These are phyloP conservation scores for Rubroshorea leprosula DNA, from an alignment of 345 rosid species.

Conservation along the genomic window DNA sequence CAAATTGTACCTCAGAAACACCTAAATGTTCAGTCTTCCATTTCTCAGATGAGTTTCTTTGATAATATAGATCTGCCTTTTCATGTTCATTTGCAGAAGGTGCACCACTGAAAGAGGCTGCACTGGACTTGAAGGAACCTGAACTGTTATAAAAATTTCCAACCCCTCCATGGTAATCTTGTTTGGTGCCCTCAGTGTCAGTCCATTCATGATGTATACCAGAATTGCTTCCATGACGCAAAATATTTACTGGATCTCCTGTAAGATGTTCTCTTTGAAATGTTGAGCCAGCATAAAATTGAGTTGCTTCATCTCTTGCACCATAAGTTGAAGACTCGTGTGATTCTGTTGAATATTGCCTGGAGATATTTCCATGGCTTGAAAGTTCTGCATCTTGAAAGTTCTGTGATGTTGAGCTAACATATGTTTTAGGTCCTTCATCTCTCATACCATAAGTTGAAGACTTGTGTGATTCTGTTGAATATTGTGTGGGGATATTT, in stretches of 20 bases:
- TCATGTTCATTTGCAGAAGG: slow-evolving; percentile 15
- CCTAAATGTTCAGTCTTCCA: slow-evolving; percentile 23
- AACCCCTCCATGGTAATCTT: slow-evolving; percentile 22
- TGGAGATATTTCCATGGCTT: slow-evolving; percentile 20
- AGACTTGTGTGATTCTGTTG: slow-evolving; percentile 31
- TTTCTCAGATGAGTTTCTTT: slow-evolving; percentile 32
- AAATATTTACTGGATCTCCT: slow-evolving; percentile 21
- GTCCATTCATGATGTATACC: slow-evolving; percentile 17
- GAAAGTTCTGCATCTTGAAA: slow-evolving; percentile 53
- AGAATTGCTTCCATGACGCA: slow-evolving; percentile 19
- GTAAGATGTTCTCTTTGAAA: slow-evolving; percentile 20
- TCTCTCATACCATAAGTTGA: slow-evolving; percentile 26
- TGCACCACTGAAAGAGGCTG: slow-evolving; percentile 21
- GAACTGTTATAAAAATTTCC: slow-evolving; percentile 25
- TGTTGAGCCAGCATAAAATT: slow-evolving; percentile 20
- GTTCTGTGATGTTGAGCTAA: slow-evolving; percentile 26
- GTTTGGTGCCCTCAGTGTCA: slow-evolving; percentile 17
- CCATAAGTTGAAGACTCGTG: slow-evolving; percentile 21
- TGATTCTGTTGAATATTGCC: slow-evolving; percentile 36
- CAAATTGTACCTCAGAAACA: slow-evolving; percentile 29
- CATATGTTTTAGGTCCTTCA: background rate
- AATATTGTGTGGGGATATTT: slow-evolving; percentile 31
- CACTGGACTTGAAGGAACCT: slow-evolving; percentile 27
- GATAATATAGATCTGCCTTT: slow-evolving; percentile 36
- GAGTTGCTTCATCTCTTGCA: slow-evolving; percentile 24